A percentile compares a stretch with the other conserved stretches of the same genome.
Evolutionary conservation across 148 eudicot genomes (phyloP).

Genomic region (Cornus florida): DNA sequence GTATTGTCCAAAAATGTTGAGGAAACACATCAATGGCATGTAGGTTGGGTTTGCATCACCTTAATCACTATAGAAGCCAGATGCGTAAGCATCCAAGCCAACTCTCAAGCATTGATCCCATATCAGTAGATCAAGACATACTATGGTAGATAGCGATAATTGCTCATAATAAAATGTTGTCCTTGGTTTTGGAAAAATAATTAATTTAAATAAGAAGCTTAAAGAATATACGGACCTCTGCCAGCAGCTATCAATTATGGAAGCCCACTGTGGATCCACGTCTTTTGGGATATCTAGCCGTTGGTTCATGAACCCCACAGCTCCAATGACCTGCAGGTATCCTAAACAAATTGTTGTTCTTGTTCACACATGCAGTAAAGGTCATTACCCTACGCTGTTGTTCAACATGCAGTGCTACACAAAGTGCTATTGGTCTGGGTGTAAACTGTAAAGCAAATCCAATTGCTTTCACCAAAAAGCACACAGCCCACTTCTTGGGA

Average conservation of each 20-base stretch:
- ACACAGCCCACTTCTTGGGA: background rate
- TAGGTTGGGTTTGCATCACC: background rate
- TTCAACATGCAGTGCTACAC: background rate
- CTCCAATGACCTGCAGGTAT: constrained; percentile 76
- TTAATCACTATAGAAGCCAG: background rate
- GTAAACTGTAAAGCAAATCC: background rate
- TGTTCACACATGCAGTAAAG: background rate
- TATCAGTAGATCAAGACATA: background rate
- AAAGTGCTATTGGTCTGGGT: background rate
- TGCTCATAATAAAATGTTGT: background rate
- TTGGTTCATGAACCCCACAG: constrained; percentile 95
- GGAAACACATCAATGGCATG: background rate
- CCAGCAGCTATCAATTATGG: constrained; percentile 88
- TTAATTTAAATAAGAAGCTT: background rate
- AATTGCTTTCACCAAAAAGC: background rate
- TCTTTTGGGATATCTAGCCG: constrained; percentile 80
- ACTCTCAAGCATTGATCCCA: background rate
- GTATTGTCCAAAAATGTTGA: background rate
- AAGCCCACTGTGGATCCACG: constrained; percentile 76
- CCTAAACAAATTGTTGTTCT: background rate
- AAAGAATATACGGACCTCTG: constrained; percentile 40
- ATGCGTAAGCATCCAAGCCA: background rate
- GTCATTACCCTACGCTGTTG: no score
- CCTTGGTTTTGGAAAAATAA: background rate
- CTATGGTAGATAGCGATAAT: background rate